A percentile compares a stretch with the other conserved stretches of the same genome.
Conservation (phyloP, 257 asterid genomes). For the Solanum sitiens region DNA sequence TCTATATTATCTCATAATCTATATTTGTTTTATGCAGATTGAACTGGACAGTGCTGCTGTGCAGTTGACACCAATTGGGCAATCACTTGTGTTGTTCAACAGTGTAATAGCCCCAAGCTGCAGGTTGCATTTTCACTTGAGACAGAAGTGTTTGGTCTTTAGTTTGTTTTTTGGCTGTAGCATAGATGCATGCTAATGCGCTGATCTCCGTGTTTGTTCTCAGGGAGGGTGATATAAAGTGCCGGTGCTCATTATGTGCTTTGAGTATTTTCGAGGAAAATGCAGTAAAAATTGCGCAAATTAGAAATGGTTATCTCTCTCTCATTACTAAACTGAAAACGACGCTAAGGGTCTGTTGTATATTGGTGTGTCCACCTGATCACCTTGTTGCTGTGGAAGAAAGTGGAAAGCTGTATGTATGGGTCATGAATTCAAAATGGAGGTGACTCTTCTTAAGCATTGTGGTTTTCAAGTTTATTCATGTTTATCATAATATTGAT, state of each 20-base stretch:
- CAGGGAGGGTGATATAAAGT: conserved; percentile 60
- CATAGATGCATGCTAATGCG: not conserved
- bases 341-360: conserved; percentile 35
- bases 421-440: conserved; percentile 85
- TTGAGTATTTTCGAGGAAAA: conserved; percentile 44
- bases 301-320: conserved; percentile 58
- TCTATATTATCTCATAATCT: conserved; percentile 8
- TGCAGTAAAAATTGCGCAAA: conserved; percentile 63
- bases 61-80: conserved; percentile 73
- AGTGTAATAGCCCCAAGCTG: conserved; percentile 62
- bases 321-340: conserved; percentile 53
- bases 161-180: not conserved
- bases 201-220: conserved; percentile 10
- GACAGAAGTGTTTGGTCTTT: conserved; percentile 1
- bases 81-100: conserved; percentile 56
- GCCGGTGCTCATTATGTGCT: conserved; percentile 60
- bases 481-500: not conserved
- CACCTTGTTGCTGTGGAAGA: conserved; percentile 77
- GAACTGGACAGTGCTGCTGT: conserved; percentile 37
- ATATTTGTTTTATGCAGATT: conserved; percentile 34
- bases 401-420: conserved; percentile 70
- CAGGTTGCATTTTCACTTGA: conserved; percentile 34
- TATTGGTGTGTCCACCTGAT: conserved; percentile 71
- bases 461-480: not conserved
- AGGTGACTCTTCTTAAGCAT: conserved; percentile 37